These are phyloP conservation scores for Sporisorium graminicola DNA, from an alignment of 1,284 basidiomycete genomes.

Conservation along the genomic window DNA sequence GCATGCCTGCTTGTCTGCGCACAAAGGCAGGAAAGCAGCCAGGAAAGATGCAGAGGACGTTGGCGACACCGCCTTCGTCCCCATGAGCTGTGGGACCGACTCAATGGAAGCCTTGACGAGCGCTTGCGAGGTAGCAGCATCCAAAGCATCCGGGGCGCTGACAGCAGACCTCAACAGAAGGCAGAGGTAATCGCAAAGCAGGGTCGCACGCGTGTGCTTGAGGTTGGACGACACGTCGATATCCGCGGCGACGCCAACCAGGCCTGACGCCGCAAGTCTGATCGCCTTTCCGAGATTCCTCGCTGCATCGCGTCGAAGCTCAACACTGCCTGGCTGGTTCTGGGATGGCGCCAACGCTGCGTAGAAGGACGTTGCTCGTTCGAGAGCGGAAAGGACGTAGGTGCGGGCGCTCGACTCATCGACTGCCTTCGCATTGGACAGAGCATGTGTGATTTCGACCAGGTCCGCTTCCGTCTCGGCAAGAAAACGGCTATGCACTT, in stretches of 20 bases:
- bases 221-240: neutral
- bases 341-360: slow-evolving; percentile 32
- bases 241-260: slow-evolving; percentile 13
- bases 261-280: slow-evolving; percentile 13
- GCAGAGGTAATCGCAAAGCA: slow-evolving; percentile 36
- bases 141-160: slow-evolving; percentile 24
- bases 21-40: slow-evolving; percentile 35
- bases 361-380: slow-evolving; percentile 32
- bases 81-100: slow-evolving; percentile 34
- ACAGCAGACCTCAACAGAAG: slow-evolving; percentile 23
- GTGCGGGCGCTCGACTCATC: neutral
- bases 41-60: slow-evolving; percentile 34
- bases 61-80: slow-evolving; percentile 22
- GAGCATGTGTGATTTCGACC: slow-evolving; percentile 10
- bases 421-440: slow-evolving; percentile 6
- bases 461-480: slow-evolving; percentile 19
- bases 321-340: slow-evolving; percentile 9
- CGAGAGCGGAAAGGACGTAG: slow-evolving; percentile 9
- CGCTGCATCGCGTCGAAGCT: slow-evolving; percentile 15
- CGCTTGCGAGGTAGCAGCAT: slow-evolving; percentile 8
- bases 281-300: slow-evolving; percentile 16
- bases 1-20: slow-evolving; percentile 12
- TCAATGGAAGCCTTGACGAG: slow-evolving; percentile 18
- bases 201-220: slow-evolving; percentile 18
- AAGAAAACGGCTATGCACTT: slow-evolving; percentile 16